Evolutionary conservation across 208 protist species (phyloP).

Genomic region (Vickermania ingenoplastis): DNA sequence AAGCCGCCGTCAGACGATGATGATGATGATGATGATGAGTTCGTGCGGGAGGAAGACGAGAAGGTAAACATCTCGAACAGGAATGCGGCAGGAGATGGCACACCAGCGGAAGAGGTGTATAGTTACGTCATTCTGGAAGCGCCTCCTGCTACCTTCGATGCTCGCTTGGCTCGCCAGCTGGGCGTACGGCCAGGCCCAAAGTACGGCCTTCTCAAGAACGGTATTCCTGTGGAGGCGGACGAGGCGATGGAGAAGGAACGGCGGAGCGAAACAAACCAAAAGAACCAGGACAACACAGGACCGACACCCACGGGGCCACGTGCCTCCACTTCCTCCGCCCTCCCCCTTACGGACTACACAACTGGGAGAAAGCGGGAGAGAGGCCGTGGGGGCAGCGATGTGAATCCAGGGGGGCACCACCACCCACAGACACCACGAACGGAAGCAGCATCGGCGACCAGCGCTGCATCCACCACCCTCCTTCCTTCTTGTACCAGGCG

Average conservation of each 20-base stretch:
- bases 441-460: too few relatives aligned
- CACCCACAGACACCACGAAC: too few relatives aligned
- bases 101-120: conserved; percentile 15
- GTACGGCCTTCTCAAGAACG: conserved; percentile 61
- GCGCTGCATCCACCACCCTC: too few relatives aligned
- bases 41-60: too few relatives aligned
- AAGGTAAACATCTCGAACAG: not conserved
- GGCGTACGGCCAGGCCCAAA: conserved; percentile 58
- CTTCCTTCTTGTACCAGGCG: too few relatives aligned
- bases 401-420: too few relatives aligned
- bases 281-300: not conserved
- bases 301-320: not conserved
- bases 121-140: conserved; percentile 59
- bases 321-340: too few relatives aligned
- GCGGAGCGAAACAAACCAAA: not conserved
- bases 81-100: not conserved
- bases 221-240: conserved; percentile 29
- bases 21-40: too few relatives aligned
- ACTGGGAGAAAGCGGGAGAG: too few relatives aligned
- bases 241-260: conserved; percentile 5
- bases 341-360: too few relatives aligned
- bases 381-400: too few relatives aligned
- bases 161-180: conserved; percentile 29
- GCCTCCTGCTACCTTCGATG: conserved; percentile 39
- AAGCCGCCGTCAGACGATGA: too few relatives aligned